phyloP scores from a whole-genome alignment of 1,284 basidiomycete genomes.

The Sporisorium reilianum region DNA sequence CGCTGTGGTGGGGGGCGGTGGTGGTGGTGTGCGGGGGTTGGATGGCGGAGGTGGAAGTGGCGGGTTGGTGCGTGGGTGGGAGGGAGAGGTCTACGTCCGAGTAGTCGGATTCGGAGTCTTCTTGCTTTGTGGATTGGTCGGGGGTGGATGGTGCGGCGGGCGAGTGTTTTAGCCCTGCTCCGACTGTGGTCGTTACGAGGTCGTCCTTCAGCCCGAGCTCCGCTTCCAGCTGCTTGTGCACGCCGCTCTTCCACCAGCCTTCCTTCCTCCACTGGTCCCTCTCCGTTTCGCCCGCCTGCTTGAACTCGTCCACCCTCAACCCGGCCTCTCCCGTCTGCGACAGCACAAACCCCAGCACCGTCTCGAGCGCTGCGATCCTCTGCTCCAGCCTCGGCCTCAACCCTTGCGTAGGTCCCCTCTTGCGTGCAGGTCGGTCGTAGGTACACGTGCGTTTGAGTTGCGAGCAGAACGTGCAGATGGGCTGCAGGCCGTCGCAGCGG shows the following conservation, averaged over 20 bases:
- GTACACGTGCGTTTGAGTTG: constrained; percentile 26
- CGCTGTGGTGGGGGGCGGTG: neutral
- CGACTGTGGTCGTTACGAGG: neutral
- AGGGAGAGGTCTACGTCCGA: constrained; percentile 31
- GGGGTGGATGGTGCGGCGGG: neutral
- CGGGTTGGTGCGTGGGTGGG: constrained; percentile 21
- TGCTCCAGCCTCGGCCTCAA: constrained; percentile 36
- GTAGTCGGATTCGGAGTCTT: constrained; percentile 8
- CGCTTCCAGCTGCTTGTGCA: neutral
- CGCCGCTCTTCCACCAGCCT: constrained; percentile 12
- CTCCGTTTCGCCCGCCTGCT: neutral
- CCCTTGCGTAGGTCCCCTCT: constrained; percentile 41
- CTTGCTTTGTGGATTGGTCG: neutral
- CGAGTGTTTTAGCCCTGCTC: neutral
- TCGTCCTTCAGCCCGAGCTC: constrained; percentile 17
- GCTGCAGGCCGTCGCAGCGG: constrained; percentile 36
- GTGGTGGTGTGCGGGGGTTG: neutral
- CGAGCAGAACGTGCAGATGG: constrained; percentile 35
- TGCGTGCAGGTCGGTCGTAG: constrained; percentile 45
- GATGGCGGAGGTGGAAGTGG: neutral
- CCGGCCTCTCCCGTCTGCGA: neutral
- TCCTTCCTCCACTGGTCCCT: constrained; percentile 9
- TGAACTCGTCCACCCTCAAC: neutral
- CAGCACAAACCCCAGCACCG: constrained; percentile 27
- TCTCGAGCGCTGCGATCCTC: constrained; percentile 27